Base-by-base conservation (phyloP, 2,329 filamentous ascomycete genomes). In the Colletotrichum gloeosporioides region DNA sequence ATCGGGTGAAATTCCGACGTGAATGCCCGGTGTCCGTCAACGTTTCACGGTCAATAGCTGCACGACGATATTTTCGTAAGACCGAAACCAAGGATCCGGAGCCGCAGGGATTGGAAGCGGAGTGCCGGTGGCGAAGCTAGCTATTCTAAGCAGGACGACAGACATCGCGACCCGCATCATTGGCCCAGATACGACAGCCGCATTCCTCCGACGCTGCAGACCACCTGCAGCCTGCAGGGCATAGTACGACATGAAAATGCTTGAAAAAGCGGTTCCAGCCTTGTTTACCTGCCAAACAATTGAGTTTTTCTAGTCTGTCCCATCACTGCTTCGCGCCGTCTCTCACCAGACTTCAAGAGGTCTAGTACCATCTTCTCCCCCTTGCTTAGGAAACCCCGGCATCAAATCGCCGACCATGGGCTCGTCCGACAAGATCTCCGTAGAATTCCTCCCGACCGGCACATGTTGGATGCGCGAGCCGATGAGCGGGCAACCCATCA, bases 361-460 rank as follows among this genome's bases (percentile, higher is more conserved):
- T 13, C 44, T 53, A 53, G 44, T 25, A 13, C 10, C 3, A 25
- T 22, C 6, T 44, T 7, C 4, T 22, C 6, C 6, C n/a, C 44
- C 44, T 13, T 7, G 44, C 44, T 53, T 13, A 22, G 13, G 13
- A 29, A 3, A 16, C 0, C 22, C 57, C 36, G 32, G 65, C 27
- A 25, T 32, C n/a, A 22, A 22, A 32, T 36, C 29, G n/a, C n/a
- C 10, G 44, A 53, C n/a, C 39, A 73, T 74, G 70, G 27, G 10
- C 7, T 64, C 59, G 44, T 22, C 32, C 29, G 57, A 53, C 29
- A 63, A 59, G 22, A 27, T 74, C 70, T 73, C 74, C 8, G 18
- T 76, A 2, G 74, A 74, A 25, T 78, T 77, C 75, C 71, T 79
- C n/a, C 79, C 82, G 55, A 79, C 79, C 39, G 78, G 79, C 65